Percentiles rank a stretch among this genome's conserved stretches.
Evolutionary conservation across 2,329 filamentous ascomycete genomes (phyloP).

Genomic region (Aspergillus calidoustus): DNA sequence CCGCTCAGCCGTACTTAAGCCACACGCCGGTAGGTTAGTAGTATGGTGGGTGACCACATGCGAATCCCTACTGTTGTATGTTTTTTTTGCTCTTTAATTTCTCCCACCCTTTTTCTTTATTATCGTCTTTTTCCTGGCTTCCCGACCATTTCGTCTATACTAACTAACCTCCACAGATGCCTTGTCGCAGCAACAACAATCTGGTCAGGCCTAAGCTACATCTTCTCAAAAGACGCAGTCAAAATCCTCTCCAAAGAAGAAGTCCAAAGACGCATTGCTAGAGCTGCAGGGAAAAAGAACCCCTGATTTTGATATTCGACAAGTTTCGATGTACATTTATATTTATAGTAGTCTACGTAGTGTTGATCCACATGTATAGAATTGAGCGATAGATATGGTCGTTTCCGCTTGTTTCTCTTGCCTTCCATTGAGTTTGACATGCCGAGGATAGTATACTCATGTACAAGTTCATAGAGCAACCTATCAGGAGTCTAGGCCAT

Average conservation of each 20-base stretch:
- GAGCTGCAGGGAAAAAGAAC: conserved; percentile 34
- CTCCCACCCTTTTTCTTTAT: background rate
- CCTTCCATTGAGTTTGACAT: background rate
- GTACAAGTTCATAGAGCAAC: no score
- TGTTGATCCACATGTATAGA: background rate
- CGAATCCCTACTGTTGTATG: conserved; percentile 53
- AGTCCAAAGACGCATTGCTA: conserved; percentile 40
- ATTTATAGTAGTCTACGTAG: background rate
- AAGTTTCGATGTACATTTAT: background rate
- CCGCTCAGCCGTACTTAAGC: conserved; percentile 55
- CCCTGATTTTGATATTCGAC: background rate
- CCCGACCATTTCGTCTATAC: background rate
- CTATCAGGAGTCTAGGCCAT: no score
- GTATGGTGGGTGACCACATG: conserved; percentile 55
- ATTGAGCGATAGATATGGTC: background rate
- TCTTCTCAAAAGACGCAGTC: conserved; percentile 88
- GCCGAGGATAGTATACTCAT: background rate
- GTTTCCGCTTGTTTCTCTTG: background rate
- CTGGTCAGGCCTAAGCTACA: conserved; percentile 92
- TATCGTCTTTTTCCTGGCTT: background rate
- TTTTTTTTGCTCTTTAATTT: conserved; percentile 30
- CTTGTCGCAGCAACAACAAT: conserved; percentile 86
- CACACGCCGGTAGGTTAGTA: conserved; percentile 54
- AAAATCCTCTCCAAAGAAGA: conserved; percentile 70
- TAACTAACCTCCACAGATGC: conserved; percentile 61